Conservation (phyloP, 345 rosid species). For the Eucalyptus urophylla region DNA sequence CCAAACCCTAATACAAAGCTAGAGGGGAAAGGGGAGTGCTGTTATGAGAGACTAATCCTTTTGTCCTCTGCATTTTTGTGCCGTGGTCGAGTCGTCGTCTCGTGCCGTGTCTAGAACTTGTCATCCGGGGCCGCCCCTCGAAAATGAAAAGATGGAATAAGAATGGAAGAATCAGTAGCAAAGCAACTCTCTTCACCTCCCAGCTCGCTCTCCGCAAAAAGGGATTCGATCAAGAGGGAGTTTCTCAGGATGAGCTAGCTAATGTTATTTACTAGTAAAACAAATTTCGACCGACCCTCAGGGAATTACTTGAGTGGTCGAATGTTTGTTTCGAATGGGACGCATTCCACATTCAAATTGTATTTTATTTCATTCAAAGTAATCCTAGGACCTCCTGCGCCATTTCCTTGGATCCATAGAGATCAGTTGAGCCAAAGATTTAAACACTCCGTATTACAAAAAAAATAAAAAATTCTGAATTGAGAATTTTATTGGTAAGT, state of each 20-base stretch:
- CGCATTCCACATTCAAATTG: no score
- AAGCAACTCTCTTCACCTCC: no score
- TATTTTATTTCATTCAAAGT: not conserved
- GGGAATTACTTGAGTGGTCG: not conserved
- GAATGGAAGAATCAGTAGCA: not conserved
- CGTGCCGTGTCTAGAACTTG: not conserved
- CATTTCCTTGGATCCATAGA: not conserved
- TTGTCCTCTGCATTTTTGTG: not conserved
- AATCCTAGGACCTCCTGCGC: not conserved
- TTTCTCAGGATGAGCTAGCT: not conserved
- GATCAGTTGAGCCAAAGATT: not conserved
- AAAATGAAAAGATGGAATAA: not conserved
- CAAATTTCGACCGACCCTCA: not conserved
- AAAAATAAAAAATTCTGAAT: not conserved
- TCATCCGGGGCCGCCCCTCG: not conserved
- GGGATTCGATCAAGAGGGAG: no score
- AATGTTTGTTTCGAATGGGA: not conserved
- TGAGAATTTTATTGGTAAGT: not conserved
- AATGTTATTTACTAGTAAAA: not conserved
- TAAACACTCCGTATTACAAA: not conserved
- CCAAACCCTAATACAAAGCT: not conserved
- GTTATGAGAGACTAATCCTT: not conserved
- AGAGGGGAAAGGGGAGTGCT: not conserved
- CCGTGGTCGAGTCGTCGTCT: not conserved
- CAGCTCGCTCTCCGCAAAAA: no score